Percentiles rank a stretch among this genome's conserved stretches.
These are phyloP conservation scores for Acacia concinna DNA, from an alignment of 331 rosid genomes.

Conservation along the genomic window DNA sequence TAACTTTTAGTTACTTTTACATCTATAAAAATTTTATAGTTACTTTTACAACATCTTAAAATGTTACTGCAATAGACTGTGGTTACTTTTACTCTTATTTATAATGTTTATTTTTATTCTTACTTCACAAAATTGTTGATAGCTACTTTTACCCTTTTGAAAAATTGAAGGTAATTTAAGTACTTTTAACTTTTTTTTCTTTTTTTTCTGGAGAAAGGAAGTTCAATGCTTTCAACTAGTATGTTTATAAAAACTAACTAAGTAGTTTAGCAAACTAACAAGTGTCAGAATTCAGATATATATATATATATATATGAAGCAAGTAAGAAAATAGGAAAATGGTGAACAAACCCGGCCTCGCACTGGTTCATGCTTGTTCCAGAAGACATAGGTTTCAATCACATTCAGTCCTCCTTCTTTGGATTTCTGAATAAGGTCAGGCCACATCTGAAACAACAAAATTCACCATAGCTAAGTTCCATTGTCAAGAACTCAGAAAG, in stretches of 20 bases:
- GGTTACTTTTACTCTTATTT: too few species aligned
- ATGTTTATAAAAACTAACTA: conserved; percentile 2
- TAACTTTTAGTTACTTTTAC: too few species aligned
- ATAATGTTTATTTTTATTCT: too few species aligned
- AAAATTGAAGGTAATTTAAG: too few species aligned
- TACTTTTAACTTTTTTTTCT: too few species aligned
- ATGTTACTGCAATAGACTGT: too few species aligned
- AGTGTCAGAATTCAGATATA: neutral
- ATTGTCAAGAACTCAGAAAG: neutral
- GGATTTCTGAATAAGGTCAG: conserved; percentile 85
- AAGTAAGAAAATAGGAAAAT: conserved; percentile 12
- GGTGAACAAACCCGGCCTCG: conserved; percentile 64
- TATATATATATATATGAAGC: too few species aligned
- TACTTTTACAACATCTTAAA: too few species aligned
- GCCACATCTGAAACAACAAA: conserved; percentile 79
- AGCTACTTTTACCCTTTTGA: too few species aligned
- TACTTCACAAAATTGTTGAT: too few species aligned
- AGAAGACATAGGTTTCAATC: conserved; percentile 91
- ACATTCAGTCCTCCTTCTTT: conserved; percentile 96
- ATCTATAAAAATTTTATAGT: too few species aligned
- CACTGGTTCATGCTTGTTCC: conserved; percentile 86
- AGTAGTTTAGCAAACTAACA: neutral
- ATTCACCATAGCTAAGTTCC: neutral
- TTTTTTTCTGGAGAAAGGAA: too few species aligned
- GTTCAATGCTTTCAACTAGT: neutral